Evolutionary conservation across 2,329 filamentous ascomycete species (phyloP).

Genomic region (Cordyceps sp.): DNA sequence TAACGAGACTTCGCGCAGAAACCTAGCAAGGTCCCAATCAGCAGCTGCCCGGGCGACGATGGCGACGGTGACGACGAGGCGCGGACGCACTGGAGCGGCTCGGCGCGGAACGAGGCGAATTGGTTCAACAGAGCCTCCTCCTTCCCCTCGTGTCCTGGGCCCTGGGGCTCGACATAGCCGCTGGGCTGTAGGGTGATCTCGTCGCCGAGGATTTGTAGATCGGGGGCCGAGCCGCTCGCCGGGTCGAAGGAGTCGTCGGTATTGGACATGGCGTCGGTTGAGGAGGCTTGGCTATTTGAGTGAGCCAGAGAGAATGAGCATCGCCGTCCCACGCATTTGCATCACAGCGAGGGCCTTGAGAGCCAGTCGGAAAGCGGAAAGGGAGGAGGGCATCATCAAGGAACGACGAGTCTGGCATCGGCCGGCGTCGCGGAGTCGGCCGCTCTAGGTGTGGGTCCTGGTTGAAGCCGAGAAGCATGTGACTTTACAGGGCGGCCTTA

Average conservation of each 20-base stretch:
- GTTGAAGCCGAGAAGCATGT: no score
- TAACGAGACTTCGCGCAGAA: constrained; percentile 82
- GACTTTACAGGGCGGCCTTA: no score
- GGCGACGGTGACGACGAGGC: background rate
- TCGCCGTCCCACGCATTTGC: no score
- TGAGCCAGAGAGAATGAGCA: no score
- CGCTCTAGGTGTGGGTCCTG: no score
- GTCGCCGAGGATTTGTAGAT: constrained; percentile 61
- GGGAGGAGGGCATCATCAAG: no score
- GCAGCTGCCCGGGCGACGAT: background rate
- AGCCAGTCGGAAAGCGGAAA: no score
- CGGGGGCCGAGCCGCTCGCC: constrained; percentile 39
- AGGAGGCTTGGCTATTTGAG: no score
- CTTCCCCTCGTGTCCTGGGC: constrained; percentile 29
- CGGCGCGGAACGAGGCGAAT: constrained; percentile 70
- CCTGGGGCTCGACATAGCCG: constrained; percentile 41
- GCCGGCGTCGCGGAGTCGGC: no score
- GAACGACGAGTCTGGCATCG: no score
- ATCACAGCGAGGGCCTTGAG: no score
- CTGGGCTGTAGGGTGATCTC: constrained; percentile 60
- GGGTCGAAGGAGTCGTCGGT: constrained; percentile 13
- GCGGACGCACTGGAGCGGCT: constrained; percentile 38
- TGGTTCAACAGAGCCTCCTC: constrained; percentile 63
- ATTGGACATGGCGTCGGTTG: constrained; percentile 11
- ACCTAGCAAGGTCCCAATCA: constrained; percentile 34